Base-by-base conservation (phyloP, 306 rosid species). In the Medicago arabica region DNA sequence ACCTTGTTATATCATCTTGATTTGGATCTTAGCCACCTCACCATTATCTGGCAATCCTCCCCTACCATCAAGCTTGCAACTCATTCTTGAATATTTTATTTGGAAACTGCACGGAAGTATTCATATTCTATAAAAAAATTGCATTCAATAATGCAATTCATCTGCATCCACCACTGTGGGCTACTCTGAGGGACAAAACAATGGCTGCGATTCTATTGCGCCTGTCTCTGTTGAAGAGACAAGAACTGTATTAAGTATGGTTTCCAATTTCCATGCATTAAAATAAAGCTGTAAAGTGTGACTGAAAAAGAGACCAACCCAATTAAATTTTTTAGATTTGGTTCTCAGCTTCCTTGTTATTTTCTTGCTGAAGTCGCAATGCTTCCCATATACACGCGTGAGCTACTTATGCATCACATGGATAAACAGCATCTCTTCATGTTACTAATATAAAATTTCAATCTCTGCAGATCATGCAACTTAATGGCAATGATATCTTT, bases 211-310 rank as follows among this genome's bases (percentile, higher is more conserved):
- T 25, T 11, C 7, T 58, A 21, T 41, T 59, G 38, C 4, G 4
- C 16, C 41, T 75, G 77, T 75, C 66, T 81, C 81, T 43, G 10
- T 31, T 41, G 62, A 28, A 75, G 55, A 38, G 67, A 51, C 74
- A 75, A 28, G 53, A 51, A 40, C 61, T 43, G 51, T 53, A 38
- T 63, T 7, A n/a, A n/a, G n/a, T n/a, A n/a, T n/a, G n/a, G n/a
- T n/a, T n/a, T n/a, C n/a, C n/a, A n/a, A n/a, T n/a, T n/a, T n/a
- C n/a, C n/a, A n/a, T n/a, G n/a, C n/a, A n/a, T n/a, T n/a, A n/a
- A n/a, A n/a, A n/a, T n/a, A n/a, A n/a, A n/a, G n/a, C n/a, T n/a
- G n/a, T n/a, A n/a, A n/a, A n/a, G n/a, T n/a, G n/a, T n/a, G n/a
- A n/a, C n/a, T n/a, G n/a, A n/a, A n/a, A n/a, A n/a, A n/a, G n/a